Base-by-base conservation (phyloP, 306 rosid genomes). In the Prunus fruticosa region DNA sequence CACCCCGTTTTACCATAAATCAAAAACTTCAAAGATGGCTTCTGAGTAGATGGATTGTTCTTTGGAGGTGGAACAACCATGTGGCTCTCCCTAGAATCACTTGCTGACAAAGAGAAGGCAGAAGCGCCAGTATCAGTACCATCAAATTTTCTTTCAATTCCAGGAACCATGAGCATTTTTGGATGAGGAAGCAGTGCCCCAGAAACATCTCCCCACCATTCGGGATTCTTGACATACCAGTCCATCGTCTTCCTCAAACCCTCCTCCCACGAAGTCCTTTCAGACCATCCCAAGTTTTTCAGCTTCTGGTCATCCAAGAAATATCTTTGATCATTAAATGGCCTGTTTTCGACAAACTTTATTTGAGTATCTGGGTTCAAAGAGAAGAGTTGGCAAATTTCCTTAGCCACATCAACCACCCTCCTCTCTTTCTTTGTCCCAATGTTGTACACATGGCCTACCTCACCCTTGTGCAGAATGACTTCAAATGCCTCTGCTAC, bases 181-280 rank as follows among this genome's bases (percentile, higher is more conserved):
- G 92, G 92, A 76, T 88, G 92, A 69, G 92, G 90, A 62, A 86
- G 81, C 57, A 88, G 78, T 38, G 90, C 92, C 8, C 88, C 90
- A 25, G 92, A 84, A 28, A 88, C 87, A 82, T 88, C 90, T n/a
- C 92, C 90, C 90, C 87, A 88, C 90, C 90, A 88, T 69, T 76
- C 78, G 63, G 85, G 88, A 30, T 88, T 88, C 64, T 82, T 69
- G 46, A 78, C 83, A 41, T 88, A 84, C 92, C 90, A 88, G 18
- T 86, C 87, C 82, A 78, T 88, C 0, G 92, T 88, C 78, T 75
- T 88, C 71, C 45, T 80, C 27, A 88, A 80, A 41, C 89, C 91
- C 23, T 88, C 89, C 69, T 79, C 86, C 92, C 92, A 88, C 9
- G 76, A 20, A 30, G 92, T 88, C 6, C 83, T 41, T 73, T 80